phyloP scores from a whole-genome alignment of 305 asterid genomes.

The Rubia balearica region DNA sequence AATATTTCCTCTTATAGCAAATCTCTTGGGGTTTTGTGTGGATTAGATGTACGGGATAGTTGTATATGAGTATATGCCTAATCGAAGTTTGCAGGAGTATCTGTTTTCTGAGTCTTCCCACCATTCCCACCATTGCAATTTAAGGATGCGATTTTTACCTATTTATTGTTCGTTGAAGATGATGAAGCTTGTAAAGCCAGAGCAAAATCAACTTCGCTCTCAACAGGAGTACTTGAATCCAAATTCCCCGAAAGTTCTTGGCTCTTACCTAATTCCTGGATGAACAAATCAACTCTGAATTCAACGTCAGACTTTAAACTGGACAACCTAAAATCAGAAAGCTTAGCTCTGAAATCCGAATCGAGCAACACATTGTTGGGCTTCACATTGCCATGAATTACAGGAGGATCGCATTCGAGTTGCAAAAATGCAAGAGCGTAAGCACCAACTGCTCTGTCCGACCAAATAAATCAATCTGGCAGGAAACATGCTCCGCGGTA shows the following conservation, averaged over 20 bases:
- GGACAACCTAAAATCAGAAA: conserved; percentile 92
- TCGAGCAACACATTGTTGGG: conserved; percentile 94
- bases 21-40: conserved; percentile 69
- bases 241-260: conserved; percentile 66
- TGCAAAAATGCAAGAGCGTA: conserved; percentile 82
- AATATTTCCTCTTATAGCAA: conserved; percentile 49
- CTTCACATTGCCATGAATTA: conserved; percentile 93
- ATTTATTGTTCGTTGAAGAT: conserved; percentile 47
- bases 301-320: conserved; percentile 73
- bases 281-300: conserved; percentile 65
- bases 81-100: conserved; percentile 73
- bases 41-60: conserved; percentile 52
- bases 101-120: conserved; percentile 58
- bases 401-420: conserved; percentile 83
- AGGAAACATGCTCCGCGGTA: no score
- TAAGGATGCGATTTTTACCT: conserved; percentile 39
- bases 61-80: conserved; percentile 92
- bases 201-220: conserved; percentile 89
- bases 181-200: conserved; percentile 85
- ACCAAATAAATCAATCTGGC: no score
- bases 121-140: conserved; percentile 46
- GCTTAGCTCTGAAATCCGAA: conserved; percentile 65
- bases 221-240: conserved; percentile 51
- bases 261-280: conserved; percentile 63
- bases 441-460: no score